Evolutionary conservation across 306 rosid genomes (phyloP).

Genomic region (Begonia fuchsioides): DNA sequence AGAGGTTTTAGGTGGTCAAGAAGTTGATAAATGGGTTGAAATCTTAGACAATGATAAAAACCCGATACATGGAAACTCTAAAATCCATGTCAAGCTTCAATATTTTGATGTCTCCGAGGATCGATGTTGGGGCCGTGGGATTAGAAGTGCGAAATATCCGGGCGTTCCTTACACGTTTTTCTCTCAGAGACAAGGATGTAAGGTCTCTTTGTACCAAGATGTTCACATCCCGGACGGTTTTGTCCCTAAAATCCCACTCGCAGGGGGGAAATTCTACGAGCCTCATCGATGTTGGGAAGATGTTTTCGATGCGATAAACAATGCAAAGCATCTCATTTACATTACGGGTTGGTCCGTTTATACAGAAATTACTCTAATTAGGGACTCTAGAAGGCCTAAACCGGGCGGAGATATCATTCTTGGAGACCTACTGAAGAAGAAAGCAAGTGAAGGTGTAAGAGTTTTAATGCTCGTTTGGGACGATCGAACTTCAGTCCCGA

Average conservation of each 20-base stretch:
- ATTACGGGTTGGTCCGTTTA: constrained; percentile 1
- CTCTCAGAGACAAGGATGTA: neutral
- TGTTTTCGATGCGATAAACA: neutral
- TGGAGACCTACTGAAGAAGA: constrained; percentile 1
- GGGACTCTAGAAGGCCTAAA: neutral
- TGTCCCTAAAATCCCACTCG: neutral
- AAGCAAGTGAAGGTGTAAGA: neutral
- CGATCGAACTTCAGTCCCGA: neutral
- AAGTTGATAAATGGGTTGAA: neutral
- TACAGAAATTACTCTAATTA: neutral
- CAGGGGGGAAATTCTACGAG: neutral
- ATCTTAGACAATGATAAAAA: neutral
- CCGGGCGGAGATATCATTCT: constrained; percentile 1
- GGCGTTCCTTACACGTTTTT: constrained; percentile 1
- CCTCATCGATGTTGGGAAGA: neutral
- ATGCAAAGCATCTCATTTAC: neutral
- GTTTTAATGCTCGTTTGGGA: constrained; percentile 1
- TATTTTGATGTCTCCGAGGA: neutral
- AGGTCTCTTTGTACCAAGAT: neutral
- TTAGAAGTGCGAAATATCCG: neutral
- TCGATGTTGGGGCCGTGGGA: neutral
- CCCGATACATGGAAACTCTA: neutral
- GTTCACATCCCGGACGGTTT: neutral
- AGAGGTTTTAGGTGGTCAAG: neutral
- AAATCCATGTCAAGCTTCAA: neutral